These are phyloP conservation scores for Ganoderma leucocontextum DNA, from an alignment of 1,284 basidiomycete species.

Conservation along the genomic window DNA sequence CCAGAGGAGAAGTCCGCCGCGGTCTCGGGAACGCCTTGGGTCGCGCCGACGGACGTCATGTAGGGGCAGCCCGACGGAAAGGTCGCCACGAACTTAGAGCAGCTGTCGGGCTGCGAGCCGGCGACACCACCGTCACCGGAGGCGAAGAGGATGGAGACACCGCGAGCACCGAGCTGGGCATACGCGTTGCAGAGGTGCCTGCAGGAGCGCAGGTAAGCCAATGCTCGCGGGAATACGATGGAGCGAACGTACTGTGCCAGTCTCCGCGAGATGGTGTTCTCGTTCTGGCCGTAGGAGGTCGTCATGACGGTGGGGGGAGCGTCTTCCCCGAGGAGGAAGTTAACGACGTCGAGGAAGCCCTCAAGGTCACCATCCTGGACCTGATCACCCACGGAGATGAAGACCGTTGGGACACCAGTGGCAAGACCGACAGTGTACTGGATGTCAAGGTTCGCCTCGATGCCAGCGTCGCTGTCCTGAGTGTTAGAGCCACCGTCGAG, in stretches of 20 bases:
- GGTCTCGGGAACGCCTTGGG: conserved; percentile 58
- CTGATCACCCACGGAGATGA: conserved; percentile 54
- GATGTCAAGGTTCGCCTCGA: conserved; percentile 69
- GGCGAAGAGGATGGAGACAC: conserved; percentile 69
- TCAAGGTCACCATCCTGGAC: conserved; percentile 34
- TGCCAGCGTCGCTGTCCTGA: conserved; percentile 41
- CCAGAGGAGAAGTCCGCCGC: conserved; percentile 54
- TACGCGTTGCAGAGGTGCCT: conserved; percentile 62
- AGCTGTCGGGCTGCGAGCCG: conserved; percentile 58
- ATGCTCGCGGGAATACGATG: not conserved
- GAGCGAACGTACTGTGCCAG: conserved; percentile 66
- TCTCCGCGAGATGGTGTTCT: conserved; percentile 39
- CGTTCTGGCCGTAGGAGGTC: conserved; percentile 46
- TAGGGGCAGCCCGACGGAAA: conserved; percentile 73
- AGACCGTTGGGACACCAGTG: conserved; percentile 42
- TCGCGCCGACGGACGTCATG: conserved; percentile 70
- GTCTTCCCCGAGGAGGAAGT: conserved; percentile 42
- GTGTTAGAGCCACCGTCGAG: conserved; percentile 58
- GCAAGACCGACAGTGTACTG: conserved; percentile 67
- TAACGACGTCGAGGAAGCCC: conserved; percentile 39
- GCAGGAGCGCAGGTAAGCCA: not conserved
- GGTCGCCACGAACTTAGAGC: conserved; percentile 64
- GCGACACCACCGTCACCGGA: conserved; percentile 76
- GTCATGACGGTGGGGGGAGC: conserved; percentile 58
- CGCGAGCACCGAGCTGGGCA: conserved; percentile 67